Conservation (phyloP, 257 asterid species). For the Craterostigma plantagineum region DNA sequence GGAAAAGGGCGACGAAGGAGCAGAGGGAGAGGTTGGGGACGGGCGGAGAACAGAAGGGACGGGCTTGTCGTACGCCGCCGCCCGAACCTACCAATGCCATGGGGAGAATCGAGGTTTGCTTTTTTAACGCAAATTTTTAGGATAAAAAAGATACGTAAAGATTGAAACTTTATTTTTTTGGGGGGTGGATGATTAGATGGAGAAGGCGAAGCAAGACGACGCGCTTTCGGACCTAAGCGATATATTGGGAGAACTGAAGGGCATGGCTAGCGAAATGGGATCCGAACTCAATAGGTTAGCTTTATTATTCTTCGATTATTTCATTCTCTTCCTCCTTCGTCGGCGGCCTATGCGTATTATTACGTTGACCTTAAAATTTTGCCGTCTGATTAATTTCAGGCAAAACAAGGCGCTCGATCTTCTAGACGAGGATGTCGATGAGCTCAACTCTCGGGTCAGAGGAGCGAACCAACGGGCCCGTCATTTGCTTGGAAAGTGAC, state of each 20-base stretch:
- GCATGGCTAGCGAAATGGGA: constrained; percentile 88
- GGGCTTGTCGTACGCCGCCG: constrained; percentile 37
- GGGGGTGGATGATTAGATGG: constrained; percentile 25
- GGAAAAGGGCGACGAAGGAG: constrained; percentile 28
- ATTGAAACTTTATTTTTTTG: neutral
- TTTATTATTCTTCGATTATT: no score
- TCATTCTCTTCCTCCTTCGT: neutral
- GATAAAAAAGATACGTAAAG: neutral
- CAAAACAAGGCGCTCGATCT: constrained; percentile 81
- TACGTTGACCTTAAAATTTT: neutral
- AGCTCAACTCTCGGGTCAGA: constrained; percentile 56
- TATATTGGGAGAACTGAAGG: constrained; percentile 71
- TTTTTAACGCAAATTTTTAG: neutral
- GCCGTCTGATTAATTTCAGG: constrained; percentile 18
- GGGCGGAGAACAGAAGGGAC: no score
- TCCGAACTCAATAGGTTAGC: constrained; percentile 49
- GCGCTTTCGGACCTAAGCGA: constrained; percentile 53
- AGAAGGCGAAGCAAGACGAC: constrained; percentile 83
- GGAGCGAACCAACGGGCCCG: constrained; percentile 76
- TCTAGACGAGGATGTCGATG: constrained; percentile 62
- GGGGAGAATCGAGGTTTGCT: constrained; percentile 58
- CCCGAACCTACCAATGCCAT: constrained; percentile 63
- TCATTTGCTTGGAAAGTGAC: constrained; percentile 33
- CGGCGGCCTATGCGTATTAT: no score
- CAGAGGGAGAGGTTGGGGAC: constrained; percentile 69